Base-by-base conservation (phyloP, 2,329 filamentous ascomycete species). In the Ophiocordyceps unilateralis region DNA sequence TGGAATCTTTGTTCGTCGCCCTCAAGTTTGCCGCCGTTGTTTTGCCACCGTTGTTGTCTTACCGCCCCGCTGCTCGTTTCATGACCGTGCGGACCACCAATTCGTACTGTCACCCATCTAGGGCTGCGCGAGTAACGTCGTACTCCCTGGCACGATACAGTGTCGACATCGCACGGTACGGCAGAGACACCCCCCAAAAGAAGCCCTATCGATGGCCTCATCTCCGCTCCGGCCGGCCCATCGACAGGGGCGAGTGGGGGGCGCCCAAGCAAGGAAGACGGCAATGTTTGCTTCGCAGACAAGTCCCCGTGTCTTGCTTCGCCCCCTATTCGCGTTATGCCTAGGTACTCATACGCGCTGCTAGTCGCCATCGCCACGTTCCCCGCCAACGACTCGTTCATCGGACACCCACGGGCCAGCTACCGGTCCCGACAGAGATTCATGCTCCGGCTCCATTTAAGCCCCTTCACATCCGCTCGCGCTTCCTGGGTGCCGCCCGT, bases 401-500 rank as follows among this genome's bases (percentile, higher is more conserved):
- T 12, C 24, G 7, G 24, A 26, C 24, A 26, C 24, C 9, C 24
- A 26, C 24, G 24, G 24, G 24, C 24, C 7, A 26, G 24, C 24
- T 26, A 8, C 24, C 24, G 7, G 24, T 26, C 4, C 7, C 7
- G 12, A 8, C 24, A 26, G 24, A 26, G 23, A 24, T 10, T 9
- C n/a, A n/a, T n/a, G n/a, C 7, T 8, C 24, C 24, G 24, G 24
- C 24, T 12, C 24, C 24, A 26, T 26, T n/a, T n/a, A n/a, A n/a
- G n/a, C n/a, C n/a, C n/a, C n/a, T n/a, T n/a, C 55, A 64, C 60
- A 63, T 63, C 32, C 61, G 55, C 49, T 63, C 61, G 44, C 62
- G 61, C 51, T 57, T 51, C 42, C 91, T 73, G 43, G 91, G 91
- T 42, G 91, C 91, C 42, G 86, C 84, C 48, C 89, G 81, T 60